Conservation (phyloP, 1,284 basidiomycete genomes). For the Abortiporus biennis region DNA sequence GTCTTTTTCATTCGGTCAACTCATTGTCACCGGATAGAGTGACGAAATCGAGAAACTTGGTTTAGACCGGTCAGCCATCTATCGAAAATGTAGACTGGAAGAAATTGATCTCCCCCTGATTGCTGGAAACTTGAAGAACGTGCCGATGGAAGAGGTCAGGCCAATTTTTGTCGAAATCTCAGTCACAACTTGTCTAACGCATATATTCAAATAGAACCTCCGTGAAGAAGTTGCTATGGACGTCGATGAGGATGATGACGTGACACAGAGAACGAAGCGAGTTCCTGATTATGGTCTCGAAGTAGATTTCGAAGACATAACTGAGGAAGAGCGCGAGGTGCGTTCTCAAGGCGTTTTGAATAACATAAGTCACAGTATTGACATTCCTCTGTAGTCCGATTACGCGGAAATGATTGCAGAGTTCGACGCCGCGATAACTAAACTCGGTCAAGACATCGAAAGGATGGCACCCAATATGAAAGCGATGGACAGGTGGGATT, state of each 20-base stretch:
- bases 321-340: constrained; percentile 81
- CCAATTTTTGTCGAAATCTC: neutral
- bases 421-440: constrained; percentile 73
- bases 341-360: constrained; percentile 13
- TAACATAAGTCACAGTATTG: neutral
- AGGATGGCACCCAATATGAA: constrained; percentile 96
- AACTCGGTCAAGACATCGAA: constrained; percentile 81
- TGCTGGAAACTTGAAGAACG: constrained; percentile 75
- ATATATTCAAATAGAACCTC: constrained; percentile 48
- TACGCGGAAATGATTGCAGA: constrained; percentile 64
- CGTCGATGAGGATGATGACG: constrained; percentile 76
- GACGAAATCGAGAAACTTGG: constrained; percentile 91
- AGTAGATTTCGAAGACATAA: constrained; percentile 78
- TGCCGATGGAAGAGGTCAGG: constrained; percentile 90
- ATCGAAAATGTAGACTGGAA: constrained; percentile 90
- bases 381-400: constrained; percentile 43
- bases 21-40: constrained; percentile 48
- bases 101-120: constrained; percentile 83
- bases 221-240: constrained; percentile 87
- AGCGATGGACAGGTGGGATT: constrained; percentile 75
- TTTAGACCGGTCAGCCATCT: constrained; percentile 82
- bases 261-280: constrained; percentile 66
- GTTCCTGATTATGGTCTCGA: constrained; percentile 87
- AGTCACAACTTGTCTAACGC: neutral
- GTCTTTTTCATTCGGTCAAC: constrained; percentile 4